These are phyloP conservation scores for Didymella keratinophila DNA, from an alignment of 2,329 filamentous ascomycete genomes.

Conservation along the genomic window DNA sequence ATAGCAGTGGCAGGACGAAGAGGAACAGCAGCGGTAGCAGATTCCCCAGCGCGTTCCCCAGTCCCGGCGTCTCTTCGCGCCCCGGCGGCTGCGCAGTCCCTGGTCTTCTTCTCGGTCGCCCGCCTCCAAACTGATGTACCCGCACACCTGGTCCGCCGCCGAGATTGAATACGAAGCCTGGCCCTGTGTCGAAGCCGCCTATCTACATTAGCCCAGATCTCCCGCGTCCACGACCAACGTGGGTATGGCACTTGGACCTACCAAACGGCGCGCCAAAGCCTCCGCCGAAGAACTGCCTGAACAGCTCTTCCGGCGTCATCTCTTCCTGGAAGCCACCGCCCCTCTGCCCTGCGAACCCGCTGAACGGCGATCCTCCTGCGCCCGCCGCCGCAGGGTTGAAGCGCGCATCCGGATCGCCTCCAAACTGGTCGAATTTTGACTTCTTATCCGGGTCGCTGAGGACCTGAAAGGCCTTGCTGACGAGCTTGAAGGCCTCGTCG, in stretches of 20 bases:
- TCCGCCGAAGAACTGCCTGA: constrained; percentile 94
- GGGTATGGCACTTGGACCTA: constrained; percentile 47
- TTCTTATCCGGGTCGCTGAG: constrained; percentile 94
- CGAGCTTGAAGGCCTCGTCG: constrained; percentile 99
- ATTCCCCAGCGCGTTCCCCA: constrained; percentile 67
- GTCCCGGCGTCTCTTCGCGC: constrained; percentile 60
- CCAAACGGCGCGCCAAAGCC: constrained; percentile 72
- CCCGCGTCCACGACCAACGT: constrained; percentile 12
- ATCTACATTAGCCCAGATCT: constrained; percentile 38
- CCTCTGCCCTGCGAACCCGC: constrained; percentile 64
- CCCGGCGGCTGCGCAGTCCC: constrained; percentile 61
- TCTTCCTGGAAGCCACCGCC: constrained; percentile 82
- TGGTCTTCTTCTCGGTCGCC: constrained; percentile 77
- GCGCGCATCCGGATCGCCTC: constrained; percentile 89
- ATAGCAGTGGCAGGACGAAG: constrained; percentile 79
- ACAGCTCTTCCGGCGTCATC: constrained; percentile 95
- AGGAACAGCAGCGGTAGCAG: constrained; percentile 88
- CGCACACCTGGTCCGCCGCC: constrained; percentile 89
- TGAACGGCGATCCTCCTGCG: constrained; percentile 65
- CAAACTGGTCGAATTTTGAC: constrained; percentile 84
- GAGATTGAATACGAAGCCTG: constrained; percentile 94
- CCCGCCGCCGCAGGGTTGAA: constrained; percentile 69
- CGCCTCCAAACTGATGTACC: constrained; percentile 94
- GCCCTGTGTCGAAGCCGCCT: constrained; percentile 75
- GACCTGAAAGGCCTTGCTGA: constrained; percentile 90